Conservation (phyloP, 129 eudicot species). For the Dittrichia graveolens region DNA sequence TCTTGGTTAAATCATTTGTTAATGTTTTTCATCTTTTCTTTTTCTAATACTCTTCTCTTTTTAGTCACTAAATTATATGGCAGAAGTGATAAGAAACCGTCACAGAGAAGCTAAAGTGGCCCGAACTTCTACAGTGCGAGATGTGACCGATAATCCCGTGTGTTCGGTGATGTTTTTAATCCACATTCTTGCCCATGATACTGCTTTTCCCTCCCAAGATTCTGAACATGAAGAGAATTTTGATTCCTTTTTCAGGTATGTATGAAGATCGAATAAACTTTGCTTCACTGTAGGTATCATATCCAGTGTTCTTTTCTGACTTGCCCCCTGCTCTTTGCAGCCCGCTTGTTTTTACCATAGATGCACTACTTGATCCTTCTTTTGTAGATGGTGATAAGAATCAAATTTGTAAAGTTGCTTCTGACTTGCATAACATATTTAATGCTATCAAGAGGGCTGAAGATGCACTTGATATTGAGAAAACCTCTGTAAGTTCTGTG, state of each 20-base stretch:
- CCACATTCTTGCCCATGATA: constrained; percentile 87
- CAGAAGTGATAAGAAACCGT: constrained; percentile 56
- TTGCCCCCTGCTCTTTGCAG: constrained; percentile 46
- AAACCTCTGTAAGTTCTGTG: constrained; percentile 66
- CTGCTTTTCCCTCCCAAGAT: constrained; percentile 54
- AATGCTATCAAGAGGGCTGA: constrained; percentile 83
- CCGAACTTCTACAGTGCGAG: constrained; percentile 35
- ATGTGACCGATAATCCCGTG: constrained; percentile 55
- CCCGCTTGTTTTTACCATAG: constrained; percentile 66
- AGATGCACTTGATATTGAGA: constrained; percentile 68
- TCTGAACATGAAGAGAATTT: constrained; percentile 45
- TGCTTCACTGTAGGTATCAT: background rate
- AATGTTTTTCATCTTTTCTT: background rate
- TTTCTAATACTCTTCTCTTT: constrained; percentile 21
- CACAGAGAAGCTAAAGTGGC: constrained; percentile 39
- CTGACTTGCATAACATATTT: constrained; percentile 56
- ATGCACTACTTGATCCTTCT: constrained; percentile 52
- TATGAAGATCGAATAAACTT: constrained; percentile 15
- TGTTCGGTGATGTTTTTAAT: constrained; percentile 71
- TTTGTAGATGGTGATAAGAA: constrained; percentile 48
- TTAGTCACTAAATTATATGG: constrained; percentile 69
- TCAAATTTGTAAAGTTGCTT: constrained; percentile 37
- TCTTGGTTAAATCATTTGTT: constrained; percentile 31
- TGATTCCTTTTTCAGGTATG: constrained; percentile 64
- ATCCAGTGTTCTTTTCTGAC: background rate